A percentile compares a stretch with the other conserved stretches of the same genome.
phyloP scores from a whole-genome alignment of 257 asterid genomes.

The Thymus quinquecostatus region DNA sequence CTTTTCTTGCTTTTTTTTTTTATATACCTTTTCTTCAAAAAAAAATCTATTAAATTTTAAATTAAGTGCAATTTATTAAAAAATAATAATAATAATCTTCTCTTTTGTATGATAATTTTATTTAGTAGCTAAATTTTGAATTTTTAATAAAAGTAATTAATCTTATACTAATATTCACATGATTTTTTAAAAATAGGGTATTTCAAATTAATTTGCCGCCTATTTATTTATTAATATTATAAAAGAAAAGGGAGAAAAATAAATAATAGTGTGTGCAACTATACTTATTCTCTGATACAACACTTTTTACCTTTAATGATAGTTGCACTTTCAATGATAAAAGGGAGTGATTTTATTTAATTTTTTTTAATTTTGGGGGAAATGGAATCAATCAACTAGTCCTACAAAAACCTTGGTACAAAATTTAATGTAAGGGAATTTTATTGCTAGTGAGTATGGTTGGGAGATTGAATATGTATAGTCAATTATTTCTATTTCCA shows the following conservation, averaged over 20 bases:
- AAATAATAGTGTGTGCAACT: slow-evolving; percentile 27
- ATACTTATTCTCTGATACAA: slow-evolving; percentile 32
- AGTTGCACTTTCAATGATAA: slow-evolving; percentile 10
- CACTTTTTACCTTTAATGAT: slow-evolving; percentile 35
- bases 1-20: slow-evolving; percentile 13
- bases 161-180: no score
- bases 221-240: background rate
- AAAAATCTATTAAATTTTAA: slow-evolving; percentile 18
- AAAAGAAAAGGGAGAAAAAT: background rate
- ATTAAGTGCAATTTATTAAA: background rate
- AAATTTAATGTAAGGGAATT: slow-evolving; percentile 33
- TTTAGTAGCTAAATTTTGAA: slow-evolving; percentile 2
- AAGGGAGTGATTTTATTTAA: background rate
- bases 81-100: background rate
- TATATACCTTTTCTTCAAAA: background rate
- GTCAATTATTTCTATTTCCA: background rate
- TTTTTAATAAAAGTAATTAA: no score
- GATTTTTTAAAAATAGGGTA: background rate
- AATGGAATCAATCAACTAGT: slow-evolving; percentile 26
- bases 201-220: slow-evolving; percentile 25
- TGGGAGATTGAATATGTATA: slow-evolving; percentile 23
- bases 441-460: slow-evolving; percentile 25
- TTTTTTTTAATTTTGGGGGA: background rate
- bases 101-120: background rate
- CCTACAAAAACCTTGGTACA: slow-evolving; percentile 17